phyloP scores from a whole-genome alignment of 176 grass and related monocot genomes.

The Zea luxurians region DNA sequence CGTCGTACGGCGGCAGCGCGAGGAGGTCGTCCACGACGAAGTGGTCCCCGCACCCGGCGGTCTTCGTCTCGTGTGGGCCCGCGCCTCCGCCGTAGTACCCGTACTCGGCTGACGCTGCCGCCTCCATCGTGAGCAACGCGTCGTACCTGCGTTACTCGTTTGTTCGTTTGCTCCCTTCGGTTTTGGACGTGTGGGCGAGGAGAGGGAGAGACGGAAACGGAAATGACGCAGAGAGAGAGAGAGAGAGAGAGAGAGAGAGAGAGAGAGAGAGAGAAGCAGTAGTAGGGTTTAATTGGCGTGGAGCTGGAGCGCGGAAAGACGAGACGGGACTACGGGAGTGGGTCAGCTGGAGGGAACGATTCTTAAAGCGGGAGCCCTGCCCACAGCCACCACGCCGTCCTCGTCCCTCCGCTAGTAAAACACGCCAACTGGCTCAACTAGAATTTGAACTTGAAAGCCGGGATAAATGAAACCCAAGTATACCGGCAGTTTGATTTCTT shows the following conservation, averaged over 20 bases:
- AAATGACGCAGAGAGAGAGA: conserved; percentile 40
- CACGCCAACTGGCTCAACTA: background rate
- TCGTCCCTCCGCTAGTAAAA: conserved; percentile 29
- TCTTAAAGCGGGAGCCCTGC: conserved; percentile 58
- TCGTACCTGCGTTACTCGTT: conserved; percentile 49
- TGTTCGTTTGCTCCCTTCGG: conserved; percentile 36
- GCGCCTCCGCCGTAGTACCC: conserved; percentile 33
- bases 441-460: conserved; percentile 19
- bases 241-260: conserved; percentile 33
- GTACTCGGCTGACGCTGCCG: conserved; percentile 42
- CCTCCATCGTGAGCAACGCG: no score
- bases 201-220: conserved; percentile 27
- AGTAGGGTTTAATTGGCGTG: conserved; percentile 65
- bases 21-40: conserved; percentile 89
- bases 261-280: background rate
- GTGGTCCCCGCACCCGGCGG: conserved; percentile 39
- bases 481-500: background rate
- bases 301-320: conserved; percentile 39
- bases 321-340: background rate
- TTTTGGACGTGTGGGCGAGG: conserved; percentile 39
- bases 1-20: conserved; percentile 71
- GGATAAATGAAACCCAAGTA: background rate
- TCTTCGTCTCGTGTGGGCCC: conserved; percentile 53
- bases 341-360: conserved; percentile 56
- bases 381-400: conserved; percentile 17